Evolutionary conservation across 1,284 basidiomycete species (phyloP), one percentile per base, ranked within the genome.

Genomic region (Sanghuangporus baumii): DNA sequence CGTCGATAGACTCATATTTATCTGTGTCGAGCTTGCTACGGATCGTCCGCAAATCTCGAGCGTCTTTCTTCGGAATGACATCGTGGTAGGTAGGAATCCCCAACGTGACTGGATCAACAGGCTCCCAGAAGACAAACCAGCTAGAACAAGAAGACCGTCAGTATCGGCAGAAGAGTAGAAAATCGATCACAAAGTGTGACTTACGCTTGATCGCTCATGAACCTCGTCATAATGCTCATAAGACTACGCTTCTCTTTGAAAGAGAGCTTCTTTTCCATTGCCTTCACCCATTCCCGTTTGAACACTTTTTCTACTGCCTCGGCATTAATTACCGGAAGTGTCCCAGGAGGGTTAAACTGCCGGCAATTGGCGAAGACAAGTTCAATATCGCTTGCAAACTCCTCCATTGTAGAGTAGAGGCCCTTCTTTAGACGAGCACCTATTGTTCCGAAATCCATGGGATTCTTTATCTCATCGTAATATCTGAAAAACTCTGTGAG

Each of bases 361-460:
- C 91, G 84, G 73, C 93, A 95, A 73, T 99, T 99, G 71, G 76
- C 80, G 70, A 98, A 90, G 61, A 98, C 85, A 9, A 96, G 84
- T 65, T 92, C 86, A 61, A 93, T 79, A 70, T 98, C 96, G 63
- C 81, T 80, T 41, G 83, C 87, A 67, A 99, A 89, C 1, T 90
- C 85, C 60, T 91, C 91, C 87, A 94, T 92, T 0, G 83, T 87
- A 18, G 76, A 70, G 74, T 97, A 98, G 70, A 82, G 79, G 55
- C 81, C 82, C 60, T 81, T 74, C 46, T 82, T 81, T 59, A 97
- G 76, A 71, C 93, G 95, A 56, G 78, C 79, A 40, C 75, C 74
- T 71, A 98, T 93, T 9, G 96, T 97, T 9, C 86, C 86, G 61
- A 98, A 87, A 75, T 99, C 96, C 94, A 98, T 99, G 6, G 97